These are phyloP conservation scores for Puccinia horiana DNA, from an alignment of 1,284 basidiomycete species.

Conservation along the genomic window DNA sequence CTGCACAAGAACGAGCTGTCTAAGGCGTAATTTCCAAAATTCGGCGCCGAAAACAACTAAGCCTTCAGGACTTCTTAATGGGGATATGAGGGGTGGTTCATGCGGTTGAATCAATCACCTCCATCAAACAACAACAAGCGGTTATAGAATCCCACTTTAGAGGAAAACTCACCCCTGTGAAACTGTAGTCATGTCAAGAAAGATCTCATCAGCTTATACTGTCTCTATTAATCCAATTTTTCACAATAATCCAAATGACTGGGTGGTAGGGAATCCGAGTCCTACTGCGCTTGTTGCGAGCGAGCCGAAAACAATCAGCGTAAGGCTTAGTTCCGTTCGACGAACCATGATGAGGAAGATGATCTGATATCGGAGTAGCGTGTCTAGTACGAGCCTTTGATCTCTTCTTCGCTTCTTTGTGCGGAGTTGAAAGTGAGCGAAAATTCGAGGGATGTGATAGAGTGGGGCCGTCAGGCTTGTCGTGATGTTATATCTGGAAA, in stretches of 20 bases:
- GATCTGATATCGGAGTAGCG: background rate
- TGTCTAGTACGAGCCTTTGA: conserved; percentile 24
- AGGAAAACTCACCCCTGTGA: no score
- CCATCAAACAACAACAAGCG: no score
- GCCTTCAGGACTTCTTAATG: no score
- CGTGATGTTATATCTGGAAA: conserved; percentile 62
- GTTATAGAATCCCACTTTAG: no score
- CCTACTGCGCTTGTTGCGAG: background rate
- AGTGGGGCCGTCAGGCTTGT: conserved; percentile 8
- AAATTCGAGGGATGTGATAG: background rate
- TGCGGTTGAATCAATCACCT: no score
- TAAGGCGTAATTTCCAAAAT: no score
- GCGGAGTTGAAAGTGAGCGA: background rate
- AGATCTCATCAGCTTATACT: background rate
- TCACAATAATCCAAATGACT: background rate
- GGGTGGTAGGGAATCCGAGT: background rate
- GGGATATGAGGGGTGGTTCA: no score
- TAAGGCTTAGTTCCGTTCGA: background rate
- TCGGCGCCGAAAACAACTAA: no score
- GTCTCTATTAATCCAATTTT: conserved; percentile 1
- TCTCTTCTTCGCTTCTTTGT: conserved; percentile 1
- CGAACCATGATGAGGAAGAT: background rate
- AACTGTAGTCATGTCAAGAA: background rate
- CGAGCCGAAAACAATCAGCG: background rate
- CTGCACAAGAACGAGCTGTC: no score